These are phyloP conservation scores for Hansfordia pulvinata DNA, from an alignment of 2,329 filamentous ascomycete species.

Conservation along the genomic window DNA sequence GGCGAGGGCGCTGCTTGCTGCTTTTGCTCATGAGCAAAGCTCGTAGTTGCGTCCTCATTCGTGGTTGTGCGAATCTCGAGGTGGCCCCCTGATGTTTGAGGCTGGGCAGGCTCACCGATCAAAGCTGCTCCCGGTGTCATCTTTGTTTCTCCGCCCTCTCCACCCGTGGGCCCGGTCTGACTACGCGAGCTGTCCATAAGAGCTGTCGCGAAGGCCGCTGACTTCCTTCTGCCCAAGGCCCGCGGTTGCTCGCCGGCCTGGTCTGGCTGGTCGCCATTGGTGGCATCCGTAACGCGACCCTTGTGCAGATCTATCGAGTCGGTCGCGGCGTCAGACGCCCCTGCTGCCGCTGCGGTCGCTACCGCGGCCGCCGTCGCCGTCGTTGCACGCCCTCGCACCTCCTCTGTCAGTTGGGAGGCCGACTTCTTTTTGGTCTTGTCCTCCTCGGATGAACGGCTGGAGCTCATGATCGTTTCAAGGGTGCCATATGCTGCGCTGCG, in stretches of 20 bases:
- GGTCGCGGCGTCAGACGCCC: no score
- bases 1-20: conserved; percentile 10
- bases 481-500: conserved; percentile 46
- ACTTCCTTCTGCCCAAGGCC: conserved; percentile 19
- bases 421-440: conserved; percentile 46
- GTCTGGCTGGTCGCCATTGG: no score
- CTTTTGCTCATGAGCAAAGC: conserved; percentile 14
- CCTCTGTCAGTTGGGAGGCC: conserved; percentile 39
- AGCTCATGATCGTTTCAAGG: conserved; percentile 53
- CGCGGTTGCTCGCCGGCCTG: conserved; percentile 8
- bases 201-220: conserved; percentile 29
- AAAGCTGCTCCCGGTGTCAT: conserved; percentile 29
- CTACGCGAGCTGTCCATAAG: conserved; percentile 29
- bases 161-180: no score
- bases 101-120: conserved; percentile 40
- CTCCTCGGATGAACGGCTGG: conserved; percentile 49
- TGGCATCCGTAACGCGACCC: no score
- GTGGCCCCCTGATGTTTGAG: conserved; percentile 39
- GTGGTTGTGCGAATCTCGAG: conserved; percentile 28
- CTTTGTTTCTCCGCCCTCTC: no score
- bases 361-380: no score
- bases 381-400: conserved; percentile 36
- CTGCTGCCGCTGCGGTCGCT: no score
- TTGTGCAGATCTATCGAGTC: no score
- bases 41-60: conserved; percentile 9